Conservation (phyloP, 192 early-diverging fungal species). For the Mortierella claussenii region DNA sequence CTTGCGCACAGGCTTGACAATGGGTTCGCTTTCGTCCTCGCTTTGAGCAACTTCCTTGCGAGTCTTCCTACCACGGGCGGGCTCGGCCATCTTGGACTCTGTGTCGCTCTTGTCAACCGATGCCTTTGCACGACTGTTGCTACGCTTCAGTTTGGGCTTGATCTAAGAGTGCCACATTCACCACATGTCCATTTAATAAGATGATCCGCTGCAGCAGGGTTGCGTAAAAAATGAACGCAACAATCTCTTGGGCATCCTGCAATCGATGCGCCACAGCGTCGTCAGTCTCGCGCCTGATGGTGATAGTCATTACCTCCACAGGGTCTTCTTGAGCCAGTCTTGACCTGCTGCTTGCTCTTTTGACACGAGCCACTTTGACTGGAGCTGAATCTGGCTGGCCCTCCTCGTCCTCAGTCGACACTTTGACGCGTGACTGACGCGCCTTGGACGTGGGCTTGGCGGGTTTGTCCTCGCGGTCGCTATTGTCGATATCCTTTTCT, state of each 20-base stretch:
- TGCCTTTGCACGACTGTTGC: constrained; percentile 30
- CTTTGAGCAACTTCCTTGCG: constrained; percentile 13
- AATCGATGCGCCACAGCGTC: too few species aligned
- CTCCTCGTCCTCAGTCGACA: neutral
- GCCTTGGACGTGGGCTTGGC: neutral
- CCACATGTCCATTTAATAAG: too few species aligned
- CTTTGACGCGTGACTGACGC: constrained; percentile 1
- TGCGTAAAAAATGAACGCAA: too few species aligned
- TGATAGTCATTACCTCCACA: neutral
- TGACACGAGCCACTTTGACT: constrained; percentile 11
- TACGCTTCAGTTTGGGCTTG: constrained; percentile 19
- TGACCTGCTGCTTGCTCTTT: constrained; percentile 12
- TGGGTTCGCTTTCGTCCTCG: constrained; percentile 18
- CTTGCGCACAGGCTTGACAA: too few species aligned
- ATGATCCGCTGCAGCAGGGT: too few species aligned
- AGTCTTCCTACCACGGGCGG: constrained; percentile 14
- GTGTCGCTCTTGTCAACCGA: constrained; percentile 6
- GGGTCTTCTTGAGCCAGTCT: neutral
- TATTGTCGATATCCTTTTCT: neutral
- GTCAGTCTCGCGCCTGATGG: too few species aligned
- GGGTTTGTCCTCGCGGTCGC: neutral
- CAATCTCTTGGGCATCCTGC: too few species aligned
- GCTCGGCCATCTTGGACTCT: constrained; percentile 11
- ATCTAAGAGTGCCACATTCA: too few species aligned
- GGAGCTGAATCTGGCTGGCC: neutral